Evolutionary conservation across 768 basidiomycete genomes (phyloP).

Genomic region (Phylloporus rhodoxanthus): DNA sequence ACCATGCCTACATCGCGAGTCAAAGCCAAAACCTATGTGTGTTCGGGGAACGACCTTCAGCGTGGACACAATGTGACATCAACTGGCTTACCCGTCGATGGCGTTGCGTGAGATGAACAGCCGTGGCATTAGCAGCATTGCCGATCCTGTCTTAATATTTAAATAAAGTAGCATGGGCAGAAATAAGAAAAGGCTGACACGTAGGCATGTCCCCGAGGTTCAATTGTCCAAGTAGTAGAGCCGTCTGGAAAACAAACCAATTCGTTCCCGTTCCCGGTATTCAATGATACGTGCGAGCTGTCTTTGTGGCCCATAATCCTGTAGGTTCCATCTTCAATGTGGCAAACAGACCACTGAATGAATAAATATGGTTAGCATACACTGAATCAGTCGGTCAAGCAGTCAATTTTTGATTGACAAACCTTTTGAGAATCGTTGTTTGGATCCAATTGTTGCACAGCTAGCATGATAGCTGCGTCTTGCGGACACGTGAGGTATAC

Average conservation of each 20-base stretch:
- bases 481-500: not conserved
- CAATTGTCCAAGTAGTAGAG: not conserved
- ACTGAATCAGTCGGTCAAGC: too few species aligned
- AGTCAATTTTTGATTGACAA: too few species aligned
- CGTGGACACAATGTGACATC: not conserved
- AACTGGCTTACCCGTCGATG: slow-evolving; percentile 2
- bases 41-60: too few species aligned
- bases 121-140: slow-evolving; percentile 4
- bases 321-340: not conserved
- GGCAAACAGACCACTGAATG: not conserved
- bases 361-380: too few species aligned
- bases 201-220: not conserved
- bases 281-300: not conserved
- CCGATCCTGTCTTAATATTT: not conserved
- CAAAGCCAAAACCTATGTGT: not conserved
- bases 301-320: not conserved
- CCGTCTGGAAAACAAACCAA: not conserved
- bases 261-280: not conserved
- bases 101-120: slow-evolving; percentile 1
- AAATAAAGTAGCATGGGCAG: too few species aligned
- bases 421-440: not conserved
- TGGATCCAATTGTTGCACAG: not conserved
- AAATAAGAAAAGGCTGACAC: not conserved
- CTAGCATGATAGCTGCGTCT: not conserved
- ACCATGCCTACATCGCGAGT: slow-evolving; percentile 2